Conservation (phyloP, 352 stramenopile species). For the Pythium dissimile region DNA sequence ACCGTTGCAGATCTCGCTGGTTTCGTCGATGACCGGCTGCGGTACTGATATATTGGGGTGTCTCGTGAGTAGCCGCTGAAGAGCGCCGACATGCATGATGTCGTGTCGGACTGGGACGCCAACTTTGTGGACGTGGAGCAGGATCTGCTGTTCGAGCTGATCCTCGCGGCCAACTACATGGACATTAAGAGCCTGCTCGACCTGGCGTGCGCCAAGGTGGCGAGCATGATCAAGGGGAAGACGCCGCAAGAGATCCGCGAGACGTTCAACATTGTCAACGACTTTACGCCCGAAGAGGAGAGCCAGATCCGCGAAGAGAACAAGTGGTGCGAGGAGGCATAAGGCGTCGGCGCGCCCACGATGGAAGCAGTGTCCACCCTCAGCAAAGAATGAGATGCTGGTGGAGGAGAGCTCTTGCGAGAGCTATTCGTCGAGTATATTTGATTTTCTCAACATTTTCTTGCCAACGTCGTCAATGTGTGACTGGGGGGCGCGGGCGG, state of each 20-base stretch:
- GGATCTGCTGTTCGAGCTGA: constrained; percentile 99
- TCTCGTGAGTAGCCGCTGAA: constrained; percentile 92
- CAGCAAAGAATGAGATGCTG: too few relatives aligned
- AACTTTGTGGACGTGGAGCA: constrained; percentile 99
- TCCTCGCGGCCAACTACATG: constrained; percentile 99
- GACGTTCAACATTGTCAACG: constrained; percentile 99
- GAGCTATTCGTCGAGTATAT: too few relatives aligned
- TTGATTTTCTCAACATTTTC: too few relatives aligned
- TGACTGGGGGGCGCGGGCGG: too few relatives aligned
- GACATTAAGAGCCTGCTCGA: constrained; percentile 98
- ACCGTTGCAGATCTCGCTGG: background rate
- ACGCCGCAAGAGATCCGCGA: constrained; percentile 99
- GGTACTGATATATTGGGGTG: background rate
- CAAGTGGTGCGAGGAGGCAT: constrained; percentile 99
- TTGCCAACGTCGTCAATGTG: too few relatives aligned
- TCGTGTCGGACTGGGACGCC: constrained; percentile 99
- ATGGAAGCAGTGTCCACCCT: background rate
- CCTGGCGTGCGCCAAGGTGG: constrained; percentile 89
- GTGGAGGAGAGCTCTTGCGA: too few relatives aligned
- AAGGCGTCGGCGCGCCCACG: constrained; percentile 27
- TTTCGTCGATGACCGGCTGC: background rate
- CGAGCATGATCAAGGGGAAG: constrained; percentile 95
- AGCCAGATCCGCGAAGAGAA: constrained; percentile 99
- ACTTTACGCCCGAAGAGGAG: constrained; percentile 99
- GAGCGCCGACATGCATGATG: constrained; percentile 96